phyloP scores from a whole-genome alignment of 2,329 filamentous ascomycete genomes.

The Leptographium wingfieldii region DNA sequence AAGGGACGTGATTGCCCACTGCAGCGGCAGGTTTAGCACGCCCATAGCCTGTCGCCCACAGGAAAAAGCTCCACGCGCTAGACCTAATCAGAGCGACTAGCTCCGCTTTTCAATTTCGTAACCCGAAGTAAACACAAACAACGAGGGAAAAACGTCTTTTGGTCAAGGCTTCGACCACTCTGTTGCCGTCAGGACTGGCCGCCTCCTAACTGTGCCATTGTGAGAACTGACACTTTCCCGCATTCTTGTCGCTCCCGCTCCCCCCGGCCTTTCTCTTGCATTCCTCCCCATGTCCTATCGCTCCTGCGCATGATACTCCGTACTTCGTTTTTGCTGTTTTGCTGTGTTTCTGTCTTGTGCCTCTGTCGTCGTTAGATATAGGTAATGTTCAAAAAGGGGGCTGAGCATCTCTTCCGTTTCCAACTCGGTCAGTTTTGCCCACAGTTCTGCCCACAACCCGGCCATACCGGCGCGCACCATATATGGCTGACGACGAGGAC shows the following conservation, averaged over 20 bases:
- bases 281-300: not conserved
- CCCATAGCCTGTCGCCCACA: not conserved
- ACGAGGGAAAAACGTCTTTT: not conserved
- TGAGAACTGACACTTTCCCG: not conserved
- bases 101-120: conserved; percentile 1
- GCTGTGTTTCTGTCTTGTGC: not conserved
- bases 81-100: not conserved
- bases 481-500: not conserved
- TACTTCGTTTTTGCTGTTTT: not conserved
- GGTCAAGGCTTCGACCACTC: not conserved
- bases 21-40: not conserved
- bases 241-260: not conserved
- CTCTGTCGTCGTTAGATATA: not conserved
- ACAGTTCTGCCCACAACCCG: not conserved
- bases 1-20: not conserved
- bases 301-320: not conserved
- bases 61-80: not conserved
- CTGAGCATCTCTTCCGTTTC: not conserved
- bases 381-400: not conserved
- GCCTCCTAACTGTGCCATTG: not conserved
- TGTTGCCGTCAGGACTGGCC: not conserved
- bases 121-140: conserved; percentile 2
- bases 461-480: not conserved
- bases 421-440: not conserved
- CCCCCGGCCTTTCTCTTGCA: not conserved